Conservation (phyloP, 257 asterid genomes). For the Striga asiatica region DNA sequence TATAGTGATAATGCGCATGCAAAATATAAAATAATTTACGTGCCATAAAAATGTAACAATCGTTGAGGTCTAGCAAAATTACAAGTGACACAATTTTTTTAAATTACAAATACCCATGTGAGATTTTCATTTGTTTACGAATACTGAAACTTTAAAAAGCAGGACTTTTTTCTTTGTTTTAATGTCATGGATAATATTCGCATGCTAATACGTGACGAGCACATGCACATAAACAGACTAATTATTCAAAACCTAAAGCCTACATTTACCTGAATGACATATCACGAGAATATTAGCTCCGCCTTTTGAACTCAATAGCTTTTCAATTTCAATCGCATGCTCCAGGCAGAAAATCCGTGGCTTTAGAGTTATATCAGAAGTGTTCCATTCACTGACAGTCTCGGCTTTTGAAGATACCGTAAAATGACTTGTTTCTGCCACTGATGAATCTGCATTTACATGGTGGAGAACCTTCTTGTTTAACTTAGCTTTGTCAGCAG, state of each 20-base stretch:
- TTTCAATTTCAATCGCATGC: conserved; percentile 86
- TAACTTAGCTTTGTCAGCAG: conserved; percentile 19
- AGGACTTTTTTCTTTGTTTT: background rate
- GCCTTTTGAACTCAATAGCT: conserved; percentile 53
- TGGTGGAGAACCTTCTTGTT: conserved; percentile 15
- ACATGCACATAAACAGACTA: too few species aligned
- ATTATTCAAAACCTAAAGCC: background rate
- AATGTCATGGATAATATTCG: background rate
- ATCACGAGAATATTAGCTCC: conserved; percentile 81
- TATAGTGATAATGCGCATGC: too few species aligned
- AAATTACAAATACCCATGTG: background rate
- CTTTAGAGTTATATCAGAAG: conserved; percentile 30
- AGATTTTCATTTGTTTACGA: background rate
- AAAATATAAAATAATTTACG: too few species aligned
- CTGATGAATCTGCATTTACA: conserved; percentile 18
- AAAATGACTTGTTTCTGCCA: conserved; percentile 22
- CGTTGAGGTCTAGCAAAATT: background rate
- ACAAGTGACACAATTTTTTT: background rate
- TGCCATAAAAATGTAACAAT: background rate
- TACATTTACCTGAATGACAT: conserved; percentile 83
- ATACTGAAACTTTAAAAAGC: background rate
- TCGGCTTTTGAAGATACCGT: conserved; percentile 22
- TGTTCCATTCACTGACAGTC: conserved; percentile 33
- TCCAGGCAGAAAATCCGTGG: conserved; percentile 87
- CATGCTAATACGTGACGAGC: too few species aligned